A percentile compares a stretch with the other conserved stretches of the same genome.
phyloP scores from a whole-genome alignment of 306 rosid genomes.

The Lathyrus sativus region DNA sequence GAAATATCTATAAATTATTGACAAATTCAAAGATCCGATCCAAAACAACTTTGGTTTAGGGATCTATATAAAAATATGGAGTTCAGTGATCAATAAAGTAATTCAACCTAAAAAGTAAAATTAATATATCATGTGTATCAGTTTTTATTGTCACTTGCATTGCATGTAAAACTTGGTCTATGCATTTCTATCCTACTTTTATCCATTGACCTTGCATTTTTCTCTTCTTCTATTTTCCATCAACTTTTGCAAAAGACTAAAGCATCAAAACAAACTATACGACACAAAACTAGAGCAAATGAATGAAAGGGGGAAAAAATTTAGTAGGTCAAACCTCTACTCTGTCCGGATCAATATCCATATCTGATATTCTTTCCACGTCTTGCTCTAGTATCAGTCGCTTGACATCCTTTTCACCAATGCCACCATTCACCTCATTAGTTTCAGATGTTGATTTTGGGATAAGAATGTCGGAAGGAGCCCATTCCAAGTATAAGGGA shows the following conservation, averaged over 20 bases:
- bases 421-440: conserved; percentile 44
- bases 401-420: conserved; percentile 72
- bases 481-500: conserved; percentile 95
- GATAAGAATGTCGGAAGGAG: conserved; percentile 74
- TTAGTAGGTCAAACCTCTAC: conserved; percentile 67
- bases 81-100: neutral
- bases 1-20: neutral
- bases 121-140: conserved; percentile 12
- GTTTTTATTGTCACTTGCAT: conserved; percentile 12
- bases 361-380: conserved; percentile 59
- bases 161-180: conserved; percentile 15
- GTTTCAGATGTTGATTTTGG: conserved; percentile 48
- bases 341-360: conserved; percentile 83
- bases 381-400: conserved; percentile 62
- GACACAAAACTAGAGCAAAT: conserved; percentile 13
- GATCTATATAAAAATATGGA: neutral
- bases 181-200: neutral
- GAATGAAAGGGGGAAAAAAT: conserved; percentile 3
- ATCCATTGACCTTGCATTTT: neutral
- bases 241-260: conserved; percentile 23
- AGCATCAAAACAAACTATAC: conserved; percentile 21
- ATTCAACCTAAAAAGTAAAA: conserved; percentile 20
- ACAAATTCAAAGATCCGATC: neutral
- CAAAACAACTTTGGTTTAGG: neutral
- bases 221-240: conserved; percentile 10